Percentiles rank a stretch among this genome's conserved stretches.
phyloP scores from a whole-genome alignment of 192 early-diverging fungal genomes.

The Coemansia sp. region DNA sequence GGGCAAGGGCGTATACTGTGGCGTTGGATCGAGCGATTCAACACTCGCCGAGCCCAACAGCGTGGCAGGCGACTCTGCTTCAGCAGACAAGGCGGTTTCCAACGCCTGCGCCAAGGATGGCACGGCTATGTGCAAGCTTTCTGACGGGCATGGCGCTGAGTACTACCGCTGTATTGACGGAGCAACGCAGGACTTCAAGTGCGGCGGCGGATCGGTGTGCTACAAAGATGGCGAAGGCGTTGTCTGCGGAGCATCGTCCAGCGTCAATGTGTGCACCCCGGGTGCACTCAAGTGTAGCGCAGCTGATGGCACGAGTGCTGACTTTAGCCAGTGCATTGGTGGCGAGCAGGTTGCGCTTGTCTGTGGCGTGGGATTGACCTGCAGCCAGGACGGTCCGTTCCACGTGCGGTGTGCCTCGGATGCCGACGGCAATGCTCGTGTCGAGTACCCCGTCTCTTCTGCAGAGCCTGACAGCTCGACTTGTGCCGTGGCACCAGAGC shows the following conservation, averaged over 20 bases:
- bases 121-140: constrained; percentile 2
- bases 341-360: constrained; percentile 15
- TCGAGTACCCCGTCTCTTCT: background rate
- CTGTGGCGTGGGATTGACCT: constrained; percentile 15
- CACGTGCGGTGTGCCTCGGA: constrained; percentile 25
- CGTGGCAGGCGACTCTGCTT: background rate
- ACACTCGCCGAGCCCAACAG: background rate
- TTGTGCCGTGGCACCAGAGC: background rate
- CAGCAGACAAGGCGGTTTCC: background rate
- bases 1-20: constrained; percentile 26
- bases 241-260: constrained; percentile 6
- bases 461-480: background rate
- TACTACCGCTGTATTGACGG: constrained; percentile 5
- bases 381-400: constrained; percentile 25
- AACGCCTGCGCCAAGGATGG: constrained; percentile 6
- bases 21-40: constrained; percentile 5
- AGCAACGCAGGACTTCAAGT: constrained; percentile 3
- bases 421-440: constrained; percentile 9
- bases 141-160: constrained; percentile 3
- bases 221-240: constrained; percentile 20
- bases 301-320: constrained; percentile 16
- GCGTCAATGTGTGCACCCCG: constrained; percentile 4
- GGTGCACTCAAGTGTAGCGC: constrained; percentile 17
- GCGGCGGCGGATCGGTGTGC: constrained; percentile 20
- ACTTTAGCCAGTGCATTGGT: constrained; percentile 13